These are phyloP conservation scores for Lepidium campestre DNA, from an alignment of 441 rosid species.

Conservation along the genomic window DNA sequence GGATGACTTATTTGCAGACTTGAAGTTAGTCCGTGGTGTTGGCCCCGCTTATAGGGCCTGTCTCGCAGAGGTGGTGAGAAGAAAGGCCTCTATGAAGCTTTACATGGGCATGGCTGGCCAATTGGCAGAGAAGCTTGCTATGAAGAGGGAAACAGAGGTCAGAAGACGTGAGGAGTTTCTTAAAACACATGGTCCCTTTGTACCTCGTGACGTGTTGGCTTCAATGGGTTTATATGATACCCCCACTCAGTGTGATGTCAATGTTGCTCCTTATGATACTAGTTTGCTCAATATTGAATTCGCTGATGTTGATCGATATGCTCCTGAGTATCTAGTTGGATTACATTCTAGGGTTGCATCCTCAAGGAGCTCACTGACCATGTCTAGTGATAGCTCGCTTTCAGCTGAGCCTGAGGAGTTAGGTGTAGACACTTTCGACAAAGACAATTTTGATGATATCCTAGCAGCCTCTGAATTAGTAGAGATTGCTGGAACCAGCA, in stretches of 20 bases:
- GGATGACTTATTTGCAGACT: slow-evolving; percentile 66
- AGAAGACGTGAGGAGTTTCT: slow-evolving; percentile 89
- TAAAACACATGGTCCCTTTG: slow-evolving; percentile 54
- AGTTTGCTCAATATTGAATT: slow-evolving; percentile 79
- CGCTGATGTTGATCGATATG: slow-evolving; percentile 71
- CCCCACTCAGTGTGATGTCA: slow-evolving; percentile 94
- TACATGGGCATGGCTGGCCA: slow-evolving; percentile 99
- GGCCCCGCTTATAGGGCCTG: slow-evolving; percentile 98
- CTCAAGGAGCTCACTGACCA: slow-evolving; percentile 53
- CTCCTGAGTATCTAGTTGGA: slow-evolving; percentile 74
- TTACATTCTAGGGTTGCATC: slow-evolving; percentile 45
- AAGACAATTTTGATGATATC: slow-evolving; percentile 47
- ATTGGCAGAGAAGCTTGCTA: slow-evolving; percentile 91
- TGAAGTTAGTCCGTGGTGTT: slow-evolving; percentile 74
- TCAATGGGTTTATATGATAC: slow-evolving; percentile 84
- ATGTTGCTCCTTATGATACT: slow-evolving; percentile 82
- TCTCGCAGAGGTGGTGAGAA: slow-evolving; percentile 92
- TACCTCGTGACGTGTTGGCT: slow-evolving; percentile 78
- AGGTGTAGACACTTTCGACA: slow-evolving; percentile 35
- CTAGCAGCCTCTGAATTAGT: slow-evolving; percentile 60
- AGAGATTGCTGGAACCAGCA: slow-evolving; percentile 97
- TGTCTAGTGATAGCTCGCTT: slow-evolving; percentile 61
- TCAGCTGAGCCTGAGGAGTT: slow-evolving; percentile 55
- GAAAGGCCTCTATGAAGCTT: slow-evolving; percentile 94
- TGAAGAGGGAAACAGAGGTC: slow-evolving; percentile 80